These are phyloP conservation scores for Glycine latifolia DNA, from an alignment of 306 rosid species.

Conservation along the genomic window DNA sequence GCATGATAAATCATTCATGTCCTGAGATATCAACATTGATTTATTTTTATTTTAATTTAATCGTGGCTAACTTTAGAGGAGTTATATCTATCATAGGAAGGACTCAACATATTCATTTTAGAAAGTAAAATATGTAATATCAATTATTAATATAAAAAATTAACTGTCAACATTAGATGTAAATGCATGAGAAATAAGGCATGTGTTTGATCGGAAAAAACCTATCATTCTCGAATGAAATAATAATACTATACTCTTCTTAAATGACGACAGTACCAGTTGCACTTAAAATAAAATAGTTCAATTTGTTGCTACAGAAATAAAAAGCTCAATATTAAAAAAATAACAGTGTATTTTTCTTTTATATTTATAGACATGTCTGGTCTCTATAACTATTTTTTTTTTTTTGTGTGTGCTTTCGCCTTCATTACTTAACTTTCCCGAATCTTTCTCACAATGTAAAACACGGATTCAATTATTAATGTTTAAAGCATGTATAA, in stretches of 20 bases:
- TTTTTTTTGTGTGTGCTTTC: not conserved
- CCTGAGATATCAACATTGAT: too few species aligned
- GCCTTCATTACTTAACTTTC: not conserved
- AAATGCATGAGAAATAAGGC: too few species aligned
- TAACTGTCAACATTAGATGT: too few species aligned
- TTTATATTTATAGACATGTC: not conserved
- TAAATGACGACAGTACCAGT: too few species aligned
- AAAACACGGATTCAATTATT: not conserved
- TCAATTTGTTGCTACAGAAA: not conserved
- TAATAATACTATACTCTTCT: not conserved
- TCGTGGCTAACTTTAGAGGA: too few species aligned
- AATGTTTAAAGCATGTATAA: not conserved
- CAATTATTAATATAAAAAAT: too few species aligned
- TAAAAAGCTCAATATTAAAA: not conserved
- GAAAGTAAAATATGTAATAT: too few species aligned
- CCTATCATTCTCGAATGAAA: not conserved
- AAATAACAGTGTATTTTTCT: not conserved
- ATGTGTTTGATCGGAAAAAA: too few species aligned
- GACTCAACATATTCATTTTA: too few species aligned
- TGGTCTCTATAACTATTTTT: not conserved
- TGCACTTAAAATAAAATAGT: not conserved
- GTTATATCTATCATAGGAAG: too few species aligned
- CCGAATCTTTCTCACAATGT: not conserved
- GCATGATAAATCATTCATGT: too few species aligned
- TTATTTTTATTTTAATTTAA: too few species aligned